Conservation (phyloP, 1,139 yeast species). For the Petasospora fabianii region DNA sequence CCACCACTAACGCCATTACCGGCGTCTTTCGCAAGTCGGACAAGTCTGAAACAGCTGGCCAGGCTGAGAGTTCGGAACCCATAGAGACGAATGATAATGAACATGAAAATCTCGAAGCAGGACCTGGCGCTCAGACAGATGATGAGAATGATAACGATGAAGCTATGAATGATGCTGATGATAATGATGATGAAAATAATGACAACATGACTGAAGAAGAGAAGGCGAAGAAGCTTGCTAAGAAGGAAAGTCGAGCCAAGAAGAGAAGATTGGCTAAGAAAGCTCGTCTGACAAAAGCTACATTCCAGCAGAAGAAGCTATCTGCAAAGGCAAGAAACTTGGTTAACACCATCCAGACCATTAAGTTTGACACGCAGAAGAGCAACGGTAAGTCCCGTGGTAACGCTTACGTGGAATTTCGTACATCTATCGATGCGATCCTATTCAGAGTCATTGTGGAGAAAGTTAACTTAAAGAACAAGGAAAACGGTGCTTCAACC, state of each 20-base stretch:
- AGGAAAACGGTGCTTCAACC: constrained; percentile 2
- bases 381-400: constrained; percentile 21
- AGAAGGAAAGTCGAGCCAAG: neutral
- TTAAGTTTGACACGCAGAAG: constrained; percentile 17
- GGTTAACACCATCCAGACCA: constrained; percentile 7
- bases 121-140: neutral
- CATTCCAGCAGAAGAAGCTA: constrained; percentile 6
- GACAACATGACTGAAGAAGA: constrained; percentile 12
- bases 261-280: constrained; percentile 4
- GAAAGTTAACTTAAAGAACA: constrained; percentile 11
- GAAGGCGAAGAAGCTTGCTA: neutral
- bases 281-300: constrained; percentile 5
- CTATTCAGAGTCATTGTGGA: constrained; percentile 18
- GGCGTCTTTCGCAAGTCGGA: neutral
- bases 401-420: constrained; percentile 17
- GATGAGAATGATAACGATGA: constrained; percentile 2
- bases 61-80: neutral
- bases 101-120: constrained; percentile 8
- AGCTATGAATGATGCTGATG: constrained; percentile 15
- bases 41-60: neutral
- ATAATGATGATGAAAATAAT: constrained; percentile 28
- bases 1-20: neutral
- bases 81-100: constrained; percentile 1
- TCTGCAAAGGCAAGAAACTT: constrained; percentile 6
- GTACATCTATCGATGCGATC: constrained; percentile 11